phyloP scores from a whole-genome alignment of 2,329 filamentous ascomycete genomes.

The Niveomyces coronatus region DNA sequence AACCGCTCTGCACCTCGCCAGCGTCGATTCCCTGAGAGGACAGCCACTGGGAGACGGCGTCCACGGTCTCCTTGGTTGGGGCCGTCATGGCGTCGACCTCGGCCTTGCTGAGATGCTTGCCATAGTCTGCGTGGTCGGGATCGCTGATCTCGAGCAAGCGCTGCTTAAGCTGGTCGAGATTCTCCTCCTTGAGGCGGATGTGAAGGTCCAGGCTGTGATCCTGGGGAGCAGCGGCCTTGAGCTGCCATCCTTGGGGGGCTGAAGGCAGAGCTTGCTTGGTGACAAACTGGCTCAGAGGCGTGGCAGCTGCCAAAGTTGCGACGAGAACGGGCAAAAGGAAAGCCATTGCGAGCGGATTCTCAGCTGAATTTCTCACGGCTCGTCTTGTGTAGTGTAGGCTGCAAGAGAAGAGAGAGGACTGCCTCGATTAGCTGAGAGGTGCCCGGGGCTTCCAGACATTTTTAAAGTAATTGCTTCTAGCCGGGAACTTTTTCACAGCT shows the following conservation, averaged over 20 bases:
- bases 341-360: not conserved
- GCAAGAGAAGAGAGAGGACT: not conserved
- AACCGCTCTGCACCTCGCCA: slow-evolving; percentile 6
- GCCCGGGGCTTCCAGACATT: too few species aligned
- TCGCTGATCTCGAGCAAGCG: slow-evolving; percentile 9
- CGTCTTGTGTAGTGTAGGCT: not conserved
- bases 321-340: slow-evolving; percentile 9
- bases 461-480: too few species aligned
- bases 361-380: not conserved
- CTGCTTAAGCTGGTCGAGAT: slow-evolving; percentile 9
- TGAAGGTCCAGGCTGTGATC: slow-evolving; percentile 7
- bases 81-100: slow-evolving; percentile 11
- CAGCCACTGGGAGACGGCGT: slow-evolving; percentile 9
- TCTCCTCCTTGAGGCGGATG: slow-evolving; percentile 10
- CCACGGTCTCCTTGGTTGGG: slow-evolving; percentile 6
- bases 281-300: slow-evolving; percentile 6
- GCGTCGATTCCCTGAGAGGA: slow-evolving; percentile 7
- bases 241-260: slow-evolving; percentile 5
- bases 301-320: slow-evolving; percentile 8
- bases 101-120: slow-evolving; percentile 11
- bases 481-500: too few species aligned
- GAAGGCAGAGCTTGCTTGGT: slow-evolving; percentile 8
- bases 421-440: too few species aligned
- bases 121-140: slow-evolving; percentile 9
- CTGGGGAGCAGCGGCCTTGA: slow-evolving; percentile 2